A percentile compares a stretch with the other conserved stretches of the same genome.
Evolutionary conservation across 2,329 filamentous ascomycete genomes (phyloP).

Genomic region (Diaporthe ilicicola): DNA sequence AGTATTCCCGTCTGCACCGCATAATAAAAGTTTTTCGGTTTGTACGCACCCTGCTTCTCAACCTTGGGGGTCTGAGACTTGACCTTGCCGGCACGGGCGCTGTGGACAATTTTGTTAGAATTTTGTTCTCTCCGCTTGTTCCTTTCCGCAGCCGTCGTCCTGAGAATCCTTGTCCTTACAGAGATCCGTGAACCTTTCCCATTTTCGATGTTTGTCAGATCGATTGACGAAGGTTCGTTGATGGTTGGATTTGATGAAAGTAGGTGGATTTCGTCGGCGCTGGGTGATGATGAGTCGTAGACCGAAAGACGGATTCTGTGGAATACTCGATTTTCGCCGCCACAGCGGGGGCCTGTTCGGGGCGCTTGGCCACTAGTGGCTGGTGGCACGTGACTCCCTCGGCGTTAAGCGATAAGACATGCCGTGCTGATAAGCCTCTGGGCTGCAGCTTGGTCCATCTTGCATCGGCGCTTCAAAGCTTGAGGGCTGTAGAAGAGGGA

Average conservation of each 20-base stretch:
- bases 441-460: too few relatives aligned
- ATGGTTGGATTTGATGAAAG: constrained; percentile 29
- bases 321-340: constrained; percentile 32
- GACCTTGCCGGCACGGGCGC: constrained; percentile 75
- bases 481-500: background rate
- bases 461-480: background rate
- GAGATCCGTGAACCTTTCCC: constrained; percentile 93
- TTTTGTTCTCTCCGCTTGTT: constrained; percentile 40
- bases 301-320: constrained; percentile 30
- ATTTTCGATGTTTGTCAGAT: constrained; percentile 59
- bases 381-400: background rate
- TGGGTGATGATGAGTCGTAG: constrained; percentile 33
- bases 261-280: constrained; percentile 25
- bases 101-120: constrained; percentile 32
- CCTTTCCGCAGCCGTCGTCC: constrained; percentile 36
- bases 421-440: background rate
- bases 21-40: background rate
- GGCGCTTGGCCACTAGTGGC: constrained; percentile 14
- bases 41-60: constrained; percentile 34
- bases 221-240: constrained; percentile 32
- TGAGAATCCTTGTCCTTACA: constrained; percentile 58
- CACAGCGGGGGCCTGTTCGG: constrained; percentile 28
- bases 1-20: background rate
- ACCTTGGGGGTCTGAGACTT: constrained; percentile 90
- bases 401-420: constrained; percentile 23